These are phyloP conservation scores for Thymus mandschuricus DNA, from an alignment of 257 asterid species.

Conservation along the genomic window DNA sequence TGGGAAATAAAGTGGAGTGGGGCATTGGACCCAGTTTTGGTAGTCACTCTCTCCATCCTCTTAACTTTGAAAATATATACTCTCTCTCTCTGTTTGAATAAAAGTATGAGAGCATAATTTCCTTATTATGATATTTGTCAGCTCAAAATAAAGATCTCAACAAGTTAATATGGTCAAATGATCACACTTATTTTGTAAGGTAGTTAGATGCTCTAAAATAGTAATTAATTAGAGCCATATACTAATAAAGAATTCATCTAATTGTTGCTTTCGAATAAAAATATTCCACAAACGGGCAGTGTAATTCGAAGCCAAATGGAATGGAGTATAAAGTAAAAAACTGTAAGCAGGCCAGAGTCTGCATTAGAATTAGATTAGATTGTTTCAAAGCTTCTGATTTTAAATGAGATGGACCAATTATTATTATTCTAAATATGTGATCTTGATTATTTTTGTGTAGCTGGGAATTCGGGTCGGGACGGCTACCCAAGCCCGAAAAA, in stretches of 20 bases:
- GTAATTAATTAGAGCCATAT: too few relatives aligned
- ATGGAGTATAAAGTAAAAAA: background rate
- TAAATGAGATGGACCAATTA: background rate
- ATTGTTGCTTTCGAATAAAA: background rate
- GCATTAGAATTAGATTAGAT: conserved; percentile 28
- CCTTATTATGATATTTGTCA: background rate
- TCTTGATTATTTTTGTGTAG: conserved; percentile 2
- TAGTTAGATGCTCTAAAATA: too few relatives aligned
- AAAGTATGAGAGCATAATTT: background rate
- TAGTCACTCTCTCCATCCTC: background rate
- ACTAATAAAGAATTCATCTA: too few relatives aligned
- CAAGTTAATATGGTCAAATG: too few relatives aligned
- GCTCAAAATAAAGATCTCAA: conserved; percentile 2
- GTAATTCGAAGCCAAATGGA: conserved; percentile 18
- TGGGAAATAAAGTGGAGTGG: conserved; percentile 20
- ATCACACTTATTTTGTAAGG: too few relatives aligned
- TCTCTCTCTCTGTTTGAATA: background rate
- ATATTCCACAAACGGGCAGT: background rate
- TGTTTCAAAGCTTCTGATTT: background rate
- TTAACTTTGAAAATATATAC: background rate
- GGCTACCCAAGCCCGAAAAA: too few relatives aligned
- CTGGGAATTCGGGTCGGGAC: background rate
- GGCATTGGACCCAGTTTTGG: conserved; percentile 22
- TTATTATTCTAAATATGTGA: background rate
- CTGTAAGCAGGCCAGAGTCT: conserved; percentile 21